Conservation (phyloP, 495 filamentous ascomycete species). For the Astrothelium subdiscretum region DNA sequence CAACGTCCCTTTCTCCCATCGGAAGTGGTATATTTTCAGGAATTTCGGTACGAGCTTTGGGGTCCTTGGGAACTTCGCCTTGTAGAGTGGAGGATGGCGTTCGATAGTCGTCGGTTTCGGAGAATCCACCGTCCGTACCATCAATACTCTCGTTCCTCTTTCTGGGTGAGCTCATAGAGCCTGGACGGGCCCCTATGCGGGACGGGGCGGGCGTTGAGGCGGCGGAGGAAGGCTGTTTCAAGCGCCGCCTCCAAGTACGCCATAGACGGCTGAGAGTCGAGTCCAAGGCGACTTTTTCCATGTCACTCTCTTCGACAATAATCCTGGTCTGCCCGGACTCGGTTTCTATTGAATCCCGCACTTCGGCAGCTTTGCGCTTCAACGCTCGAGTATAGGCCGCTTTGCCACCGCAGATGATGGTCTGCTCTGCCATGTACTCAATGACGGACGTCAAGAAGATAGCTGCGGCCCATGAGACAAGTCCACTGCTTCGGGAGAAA, state of each 20-base stretch:
- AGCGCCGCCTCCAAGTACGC: constrained; percentile 80
- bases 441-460: constrained; percentile 93
- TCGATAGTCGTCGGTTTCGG: neutral
- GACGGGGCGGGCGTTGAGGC: neutral
- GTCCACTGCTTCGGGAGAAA: constrained; percentile 40
- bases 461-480: constrained; percentile 82
- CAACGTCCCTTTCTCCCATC: constrained; percentile 53
- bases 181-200: neutral
- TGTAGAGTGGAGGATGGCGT: neutral
- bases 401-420: constrained; percentile 75
- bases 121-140: neutral
- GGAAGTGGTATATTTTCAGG: constrained; percentile 46
- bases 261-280: constrained; percentile 79
- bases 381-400: constrained; percentile 63
- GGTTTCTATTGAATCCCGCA: constrained; percentile 22
- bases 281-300: constrained; percentile 86
- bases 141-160: neutral
- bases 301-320: constrained; percentile 79
- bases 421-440: constrained; percentile 88
- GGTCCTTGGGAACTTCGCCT: neutral
- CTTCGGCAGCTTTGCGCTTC: constrained; percentile 26
- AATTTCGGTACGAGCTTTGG: neutral
- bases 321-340: constrained; percentile 28
- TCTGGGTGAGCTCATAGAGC: neutral
- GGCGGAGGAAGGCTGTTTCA: constrained; percentile 6